Conservation (phyloP, 106 monocot species). For the Agapanthus africanus region DNA sequence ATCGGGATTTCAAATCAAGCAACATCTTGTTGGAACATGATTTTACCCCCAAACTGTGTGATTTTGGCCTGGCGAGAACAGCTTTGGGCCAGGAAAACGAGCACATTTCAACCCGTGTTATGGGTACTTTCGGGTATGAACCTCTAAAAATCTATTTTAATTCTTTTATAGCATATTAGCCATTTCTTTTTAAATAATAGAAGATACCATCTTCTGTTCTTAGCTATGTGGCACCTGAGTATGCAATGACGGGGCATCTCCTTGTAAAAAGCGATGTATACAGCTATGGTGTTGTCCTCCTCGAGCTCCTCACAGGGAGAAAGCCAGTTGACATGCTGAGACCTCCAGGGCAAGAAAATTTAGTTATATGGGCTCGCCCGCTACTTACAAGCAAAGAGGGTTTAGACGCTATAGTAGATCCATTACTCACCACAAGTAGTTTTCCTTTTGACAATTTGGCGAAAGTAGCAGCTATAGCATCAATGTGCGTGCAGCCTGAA, state of each 20-base stretch:
- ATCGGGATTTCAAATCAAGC: slow-evolving; percentile 60
- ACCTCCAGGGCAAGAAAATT: slow-evolving; percentile 47
- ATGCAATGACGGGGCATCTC: slow-evolving; percentile 63
- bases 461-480: slow-evolving; percentile 55
- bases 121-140: slow-evolving; percentile 63
- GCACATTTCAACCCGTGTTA: slow-evolving; percentile 47
- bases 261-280: slow-evolving; percentile 60
- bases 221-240: slow-evolving; percentile 59
- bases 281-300: slow-evolving; percentile 60
- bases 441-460: slow-evolving; percentile 28
- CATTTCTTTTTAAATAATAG: no score
- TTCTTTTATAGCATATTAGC: no score
- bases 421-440: slow-evolving; percentile 11
- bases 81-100: slow-evolving; percentile 35
- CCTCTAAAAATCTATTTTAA: no score
- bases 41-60: slow-evolving; percentile 49
- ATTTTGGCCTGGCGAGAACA: slow-evolving; percentile 46
- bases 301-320: slow-evolving; percentile 51
- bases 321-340: slow-evolving; percentile 46
- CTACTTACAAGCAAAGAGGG: slow-evolving; percentile 36
- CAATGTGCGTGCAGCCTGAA: slow-evolving; percentile 58
- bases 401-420: slow-evolving; percentile 34
- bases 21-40: slow-evolving; percentile 51
- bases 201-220: not conserved
- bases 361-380: slow-evolving; percentile 45